A percentile compares a stretch with the other conserved stretches of the same genome.
Conservation (phyloP, 352 stramenopile genomes). For the Phytophthora citricola region DNA sequence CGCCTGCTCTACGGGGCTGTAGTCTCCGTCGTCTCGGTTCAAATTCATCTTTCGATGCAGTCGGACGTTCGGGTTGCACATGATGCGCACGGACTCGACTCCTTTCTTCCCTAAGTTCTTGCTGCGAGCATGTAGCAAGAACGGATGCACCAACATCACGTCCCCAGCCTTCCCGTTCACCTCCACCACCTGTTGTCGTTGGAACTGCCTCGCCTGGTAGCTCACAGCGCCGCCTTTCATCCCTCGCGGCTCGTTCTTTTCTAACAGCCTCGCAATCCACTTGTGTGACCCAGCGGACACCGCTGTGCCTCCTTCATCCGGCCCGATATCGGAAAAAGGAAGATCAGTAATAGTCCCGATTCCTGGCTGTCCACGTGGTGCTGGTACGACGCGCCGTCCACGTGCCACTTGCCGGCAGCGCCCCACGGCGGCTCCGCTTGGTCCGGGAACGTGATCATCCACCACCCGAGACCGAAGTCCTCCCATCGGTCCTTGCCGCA, state of each 20-base stretch:
- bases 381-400: constrained; percentile 79
- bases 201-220: constrained; percentile 44
- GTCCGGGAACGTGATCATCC: constrained; percentile 83
- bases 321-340: constrained; percentile 76
- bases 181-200: constrained; percentile 55
- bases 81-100: constrained; percentile 67
- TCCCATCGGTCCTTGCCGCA: constrained; percentile 70
- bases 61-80: constrained; percentile 73
- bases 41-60: constrained; percentile 56
- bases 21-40: constrained; percentile 32
- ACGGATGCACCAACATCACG: constrained; percentile 83
- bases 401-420: constrained; percentile 80
- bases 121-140: constrained; percentile 79
- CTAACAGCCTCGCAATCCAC: constrained; percentile 59
- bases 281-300: constrained; percentile 74
- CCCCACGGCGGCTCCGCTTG: constrained; percentile 61
- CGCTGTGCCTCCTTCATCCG: constrained; percentile 70
- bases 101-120: constrained; percentile 68
- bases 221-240: constrained; percentile 68
- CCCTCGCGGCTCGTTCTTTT: constrained; percentile 55
- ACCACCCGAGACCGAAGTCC: constrained; percentile 83
- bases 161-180: constrained; percentile 74
- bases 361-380: constrained; percentile 76
- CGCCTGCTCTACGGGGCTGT: constrained; percentile 48
- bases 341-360: constrained; percentile 80